phyloP scores from a whole-genome alignment of 2,329 filamentous ascomycete genomes.

The Pestalotiopsis sp. region DNA sequence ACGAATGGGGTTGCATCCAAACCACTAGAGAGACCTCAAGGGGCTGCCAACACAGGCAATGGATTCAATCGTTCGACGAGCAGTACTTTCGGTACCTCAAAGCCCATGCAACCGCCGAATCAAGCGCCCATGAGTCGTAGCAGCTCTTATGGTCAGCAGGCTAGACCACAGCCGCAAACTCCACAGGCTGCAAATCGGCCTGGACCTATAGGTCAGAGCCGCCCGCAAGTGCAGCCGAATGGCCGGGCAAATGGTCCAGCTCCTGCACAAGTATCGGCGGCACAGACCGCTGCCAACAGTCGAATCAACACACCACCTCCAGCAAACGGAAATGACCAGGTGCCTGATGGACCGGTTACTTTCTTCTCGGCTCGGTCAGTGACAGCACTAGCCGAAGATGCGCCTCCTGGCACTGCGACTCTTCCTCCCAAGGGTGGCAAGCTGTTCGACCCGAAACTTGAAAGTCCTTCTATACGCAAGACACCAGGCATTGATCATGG shows the following conservation, averaged over 20 bases:
- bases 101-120: conserved; percentile 39
- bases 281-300: conserved; percentile 23
- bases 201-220: conserved; percentile 22
- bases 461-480: conserved; percentile 84
- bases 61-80: conserved; percentile 28
- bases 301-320: conserved; percentile 31
- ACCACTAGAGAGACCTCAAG: conserved; percentile 29
- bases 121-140: conserved; percentile 29
- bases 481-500: conserved; percentile 85
- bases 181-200: conserved; percentile 37
- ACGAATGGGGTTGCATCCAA: conserved; percentile 20
- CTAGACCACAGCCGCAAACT: conserved; percentile 21
- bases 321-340: conserved; percentile 17
- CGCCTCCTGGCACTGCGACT: conserved; percentile 40
- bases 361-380: conserved; percentile 74
- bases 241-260: conserved; percentile 18
- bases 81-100: conserved; percentile 17
- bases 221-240: conserved; percentile 16
- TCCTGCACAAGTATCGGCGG: conserved; percentile 8
- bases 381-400: conserved; percentile 51
- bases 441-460: conserved; percentile 71
- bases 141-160: conserved; percentile 29
- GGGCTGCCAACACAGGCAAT: conserved; percentile 19
- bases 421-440: conserved; percentile 46
- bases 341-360: conserved; percentile 45